Percentiles rank a stretch among this genome's conserved stretches.
These are phyloP conservation scores for Orbilia brochopaga DNA, from an alignment of 2,329 filamentous ascomycete genomes.

Conservation along the genomic window DNA sequence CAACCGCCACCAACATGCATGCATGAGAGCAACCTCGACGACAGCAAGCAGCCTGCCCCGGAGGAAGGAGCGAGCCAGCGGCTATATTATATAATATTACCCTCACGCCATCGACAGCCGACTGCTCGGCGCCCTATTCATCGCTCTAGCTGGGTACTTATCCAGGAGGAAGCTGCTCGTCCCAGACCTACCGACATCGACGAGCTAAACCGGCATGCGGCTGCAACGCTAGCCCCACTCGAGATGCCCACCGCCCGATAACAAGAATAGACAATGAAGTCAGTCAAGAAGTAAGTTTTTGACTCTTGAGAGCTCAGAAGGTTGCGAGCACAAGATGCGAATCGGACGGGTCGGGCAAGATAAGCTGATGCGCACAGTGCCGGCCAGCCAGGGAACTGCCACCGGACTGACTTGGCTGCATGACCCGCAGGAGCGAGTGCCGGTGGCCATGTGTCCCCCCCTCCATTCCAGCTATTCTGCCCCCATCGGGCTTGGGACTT, in stretches of 20 bases:
- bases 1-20: too few species aligned
- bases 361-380: background rate
- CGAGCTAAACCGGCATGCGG: background rate
- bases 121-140: background rate
- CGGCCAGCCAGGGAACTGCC: constrained; percentile 9
- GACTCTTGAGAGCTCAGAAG: constrained; percentile 8
- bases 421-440: constrained; percentile 25
- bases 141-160: background rate
- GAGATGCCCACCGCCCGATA: background rate
- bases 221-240: background rate
- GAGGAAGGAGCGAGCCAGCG: background rate
- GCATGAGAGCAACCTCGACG: too few species aligned
- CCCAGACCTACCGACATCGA: background rate
- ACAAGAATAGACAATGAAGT: too few species aligned
- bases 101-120: constrained; percentile 1
- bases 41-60: background rate
- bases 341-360: background rate
- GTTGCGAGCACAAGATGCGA: background rate
- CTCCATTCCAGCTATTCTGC: background rate
- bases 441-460: constrained; percentile 29
- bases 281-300: background rate
- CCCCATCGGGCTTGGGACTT: too few species aligned
- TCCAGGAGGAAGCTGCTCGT: background rate
- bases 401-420: constrained; percentile 48
- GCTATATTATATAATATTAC: constrained; percentile 1